phyloP scores from a whole-genome alignment of 192 early-diverging fungal genomes.

The Mortierella antarctica region DNA sequence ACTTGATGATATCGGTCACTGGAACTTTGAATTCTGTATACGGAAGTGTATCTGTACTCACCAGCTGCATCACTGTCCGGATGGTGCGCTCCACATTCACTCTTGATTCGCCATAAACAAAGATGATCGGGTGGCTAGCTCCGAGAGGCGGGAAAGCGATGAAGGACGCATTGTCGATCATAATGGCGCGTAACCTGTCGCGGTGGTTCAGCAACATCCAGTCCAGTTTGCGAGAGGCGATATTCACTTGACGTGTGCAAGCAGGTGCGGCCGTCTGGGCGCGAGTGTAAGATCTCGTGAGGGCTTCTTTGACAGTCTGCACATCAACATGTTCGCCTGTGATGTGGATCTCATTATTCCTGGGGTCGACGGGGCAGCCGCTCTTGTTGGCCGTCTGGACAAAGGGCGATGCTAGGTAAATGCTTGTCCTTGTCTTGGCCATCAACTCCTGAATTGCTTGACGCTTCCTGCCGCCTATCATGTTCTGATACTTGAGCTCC shows the following conservation, averaged over 20 bases:
- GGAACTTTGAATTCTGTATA: neutral
- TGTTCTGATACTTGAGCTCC: conserved; percentile 68
- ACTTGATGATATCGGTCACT: no score
- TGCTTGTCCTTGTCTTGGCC: conserved; percentile 74
- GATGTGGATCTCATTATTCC: conserved; percentile 57
- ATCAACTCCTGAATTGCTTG: conserved; percentile 71
- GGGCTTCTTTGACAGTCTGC: conserved; percentile 52
- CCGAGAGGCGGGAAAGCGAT: conserved; percentile 72
- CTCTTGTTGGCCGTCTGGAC: conserved; percentile 46
- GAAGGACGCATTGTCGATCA: conserved; percentile 77
- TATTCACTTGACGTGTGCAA: conserved; percentile 49
- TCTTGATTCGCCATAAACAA: conserved; percentile 70
- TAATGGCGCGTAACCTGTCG: conserved; percentile 68
- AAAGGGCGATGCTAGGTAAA: conserved; percentile 77
- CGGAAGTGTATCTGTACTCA: conserved; percentile 30
- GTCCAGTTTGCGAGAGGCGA: conserved; percentile 76
- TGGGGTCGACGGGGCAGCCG: conserved; percentile 22
- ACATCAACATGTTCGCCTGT: conserved; percentile 59
- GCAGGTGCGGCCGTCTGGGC: conserved; percentile 34
- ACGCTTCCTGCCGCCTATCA: conserved; percentile 76
- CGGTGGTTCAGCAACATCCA: conserved; percentile 74
- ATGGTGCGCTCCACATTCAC: conserved; percentile 76
- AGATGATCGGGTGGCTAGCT: conserved; percentile 55
- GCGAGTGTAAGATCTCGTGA: conserved; percentile 54
- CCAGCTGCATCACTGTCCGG: conserved; percentile 74